phyloP scores from a whole-genome alignment of 73 alveolate species.

The Breviolum minutum region DNA sequence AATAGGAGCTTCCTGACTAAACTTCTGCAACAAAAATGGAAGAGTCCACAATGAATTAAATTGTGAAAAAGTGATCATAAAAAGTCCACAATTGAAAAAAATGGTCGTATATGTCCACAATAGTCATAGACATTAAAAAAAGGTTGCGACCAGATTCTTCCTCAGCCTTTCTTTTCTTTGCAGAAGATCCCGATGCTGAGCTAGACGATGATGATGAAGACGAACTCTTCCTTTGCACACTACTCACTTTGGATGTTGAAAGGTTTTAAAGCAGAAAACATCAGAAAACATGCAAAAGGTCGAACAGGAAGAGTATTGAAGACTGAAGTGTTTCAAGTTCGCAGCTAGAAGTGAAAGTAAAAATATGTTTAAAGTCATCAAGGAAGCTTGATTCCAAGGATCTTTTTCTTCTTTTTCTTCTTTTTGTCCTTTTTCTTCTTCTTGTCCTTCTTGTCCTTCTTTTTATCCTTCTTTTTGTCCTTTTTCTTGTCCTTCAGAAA shows the following conservation, averaged over 20 bases:
- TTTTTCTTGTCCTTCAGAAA: conserved; percentile 65
- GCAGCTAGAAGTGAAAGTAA: too few species aligned
- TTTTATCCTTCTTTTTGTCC: conserved; percentile 59
- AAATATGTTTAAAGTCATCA: not conserved
- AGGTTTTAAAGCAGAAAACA: not conserved
- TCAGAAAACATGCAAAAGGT: not conserved
- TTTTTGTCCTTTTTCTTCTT: conserved; percentile 39
- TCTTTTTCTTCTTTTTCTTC: conserved; percentile 59
- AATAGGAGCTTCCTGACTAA: too few species aligned
- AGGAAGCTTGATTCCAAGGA: not conserved
- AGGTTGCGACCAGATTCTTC: not conserved
- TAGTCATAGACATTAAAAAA: too few species aligned
- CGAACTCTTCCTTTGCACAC: conserved; percentile 45
- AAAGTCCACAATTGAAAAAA: not conserved
- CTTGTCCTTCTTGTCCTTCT: conserved; percentile 54
- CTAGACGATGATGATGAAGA: conserved; percentile 59
- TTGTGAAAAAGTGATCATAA: too few species aligned
- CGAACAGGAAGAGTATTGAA: too few species aligned
- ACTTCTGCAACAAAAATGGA: too few species aligned
- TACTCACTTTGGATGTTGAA: too few species aligned
- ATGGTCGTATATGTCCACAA: too few species aligned
- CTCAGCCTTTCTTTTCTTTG: conserved; percentile 73
- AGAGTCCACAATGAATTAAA: too few species aligned
- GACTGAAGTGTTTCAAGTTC: too few species aligned
- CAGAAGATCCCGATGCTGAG: conserved; percentile 65